These are phyloP conservation scores for Actinomucor elegans DNA, from an alignment of 371 early-diverging fungal species.

Conservation along the genomic window DNA sequence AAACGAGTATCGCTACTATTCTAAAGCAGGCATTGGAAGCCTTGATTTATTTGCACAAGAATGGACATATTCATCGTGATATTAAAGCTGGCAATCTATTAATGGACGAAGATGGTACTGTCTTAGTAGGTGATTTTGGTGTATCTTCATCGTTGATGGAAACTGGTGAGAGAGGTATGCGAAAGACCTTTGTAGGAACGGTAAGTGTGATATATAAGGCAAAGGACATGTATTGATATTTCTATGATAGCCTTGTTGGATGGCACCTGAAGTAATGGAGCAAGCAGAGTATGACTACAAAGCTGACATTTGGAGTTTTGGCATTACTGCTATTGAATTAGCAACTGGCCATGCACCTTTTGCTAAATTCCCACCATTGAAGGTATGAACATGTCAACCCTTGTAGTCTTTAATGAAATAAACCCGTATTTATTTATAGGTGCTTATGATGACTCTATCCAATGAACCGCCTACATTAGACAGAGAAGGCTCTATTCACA, in stretches of 20 bases:
- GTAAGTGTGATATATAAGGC: constrained; percentile 16
- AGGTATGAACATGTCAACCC: no score
- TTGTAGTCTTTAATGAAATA: no score
- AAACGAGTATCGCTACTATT: constrained; percentile 79
- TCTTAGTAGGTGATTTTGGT: constrained; percentile 89
- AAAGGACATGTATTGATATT: background rate
- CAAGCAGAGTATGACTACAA: constrained; percentile 83
- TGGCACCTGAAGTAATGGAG: constrained; percentile 86
- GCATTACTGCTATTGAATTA: constrained; percentile 88
- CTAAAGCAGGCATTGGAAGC: constrained; percentile 86
- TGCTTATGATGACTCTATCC: constrained; percentile 86
- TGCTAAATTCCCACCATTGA: constrained; percentile 88
- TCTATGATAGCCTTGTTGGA: constrained; percentile 74
- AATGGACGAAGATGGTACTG: constrained; percentile 82
- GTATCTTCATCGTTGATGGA: constrained; percentile 82
- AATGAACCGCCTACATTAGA: constrained; percentile 89
- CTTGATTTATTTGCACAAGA: constrained; percentile 83
- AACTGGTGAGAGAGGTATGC: constrained; percentile 68
- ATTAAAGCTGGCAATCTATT: constrained; percentile 90
- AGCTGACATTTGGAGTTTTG: constrained; percentile 94
- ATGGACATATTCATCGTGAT: constrained; percentile 91
- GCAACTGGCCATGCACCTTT: constrained; percentile 93
- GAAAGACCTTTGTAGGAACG: constrained; percentile 92
- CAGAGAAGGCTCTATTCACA: constrained; percentile 71
- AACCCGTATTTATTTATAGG: no score